These are phyloP conservation scores for Carex parvula DNA, from an alignment of 176 grass and related monocot species.

Conservation along the genomic window DNA sequence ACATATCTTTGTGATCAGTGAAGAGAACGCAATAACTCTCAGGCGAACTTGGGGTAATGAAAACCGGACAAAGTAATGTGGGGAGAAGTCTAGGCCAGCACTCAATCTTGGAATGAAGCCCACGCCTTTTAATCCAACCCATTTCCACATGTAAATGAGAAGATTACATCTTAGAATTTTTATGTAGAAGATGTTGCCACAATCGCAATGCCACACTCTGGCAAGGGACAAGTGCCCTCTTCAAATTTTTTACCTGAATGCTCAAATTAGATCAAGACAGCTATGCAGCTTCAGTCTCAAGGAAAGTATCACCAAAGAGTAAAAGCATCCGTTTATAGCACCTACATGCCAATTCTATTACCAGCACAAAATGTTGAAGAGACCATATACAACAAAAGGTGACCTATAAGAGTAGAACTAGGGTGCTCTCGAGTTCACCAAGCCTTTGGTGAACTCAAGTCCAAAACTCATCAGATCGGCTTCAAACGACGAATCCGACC, in stretches of 20 bases:
- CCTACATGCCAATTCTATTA: too few relatives aligned
- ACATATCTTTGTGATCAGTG: constrained; percentile 39
- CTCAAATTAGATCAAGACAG: neutral
- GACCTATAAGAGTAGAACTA: too few relatives aligned
- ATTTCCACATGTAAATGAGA: constrained; percentile 39
- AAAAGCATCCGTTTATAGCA: too few relatives aligned
- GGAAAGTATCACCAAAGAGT: too few relatives aligned
- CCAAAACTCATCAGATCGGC: too few relatives aligned
- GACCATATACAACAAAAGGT: too few relatives aligned
- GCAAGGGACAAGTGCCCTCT: constrained; percentile 63
- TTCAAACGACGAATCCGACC: too few relatives aligned
- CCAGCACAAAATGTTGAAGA: too few relatives aligned
- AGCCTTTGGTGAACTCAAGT: too few relatives aligned
- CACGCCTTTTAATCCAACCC: constrained; percentile 66
- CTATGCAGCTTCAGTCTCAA: too few relatives aligned
- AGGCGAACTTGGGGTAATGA: neutral
- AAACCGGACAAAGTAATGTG: constrained; percentile 29
- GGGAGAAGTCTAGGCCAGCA: constrained; percentile 86
- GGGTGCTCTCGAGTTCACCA: too few relatives aligned
- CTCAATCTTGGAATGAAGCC: constrained; percentile 65
- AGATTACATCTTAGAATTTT: constrained; percentile 24
- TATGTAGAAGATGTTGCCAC: constrained; percentile 62
- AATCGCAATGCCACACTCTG: constrained; percentile 46
- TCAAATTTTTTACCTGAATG: constrained; percentile 32
- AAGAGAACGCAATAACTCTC: constrained; percentile 42